Evolutionary conservation across 1,284 basidiomycete genomes (phyloP).

Genomic region (Phenoliferia sp.): DNA sequence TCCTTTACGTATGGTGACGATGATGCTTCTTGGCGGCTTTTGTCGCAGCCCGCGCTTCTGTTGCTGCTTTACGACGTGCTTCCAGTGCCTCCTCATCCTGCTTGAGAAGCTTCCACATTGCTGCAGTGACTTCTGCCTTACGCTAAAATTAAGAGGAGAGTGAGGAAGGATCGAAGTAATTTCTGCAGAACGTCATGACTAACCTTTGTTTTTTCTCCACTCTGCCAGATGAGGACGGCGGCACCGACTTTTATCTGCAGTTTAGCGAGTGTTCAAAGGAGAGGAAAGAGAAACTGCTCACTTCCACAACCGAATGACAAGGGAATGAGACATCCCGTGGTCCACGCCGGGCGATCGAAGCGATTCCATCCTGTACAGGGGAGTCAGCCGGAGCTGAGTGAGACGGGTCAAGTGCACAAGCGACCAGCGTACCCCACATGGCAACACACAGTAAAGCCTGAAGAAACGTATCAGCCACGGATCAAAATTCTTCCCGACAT

Average conservation of each 20-base stretch:
- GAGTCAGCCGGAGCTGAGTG: not conserved
- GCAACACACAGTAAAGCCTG: constrained; percentile 9
- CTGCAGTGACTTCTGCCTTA: constrained; percentile 12
- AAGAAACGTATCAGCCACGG: not conserved
- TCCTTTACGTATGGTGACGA: not conserved
- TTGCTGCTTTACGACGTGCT: constrained; percentile 1
- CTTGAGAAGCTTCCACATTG: constrained; percentile 3
- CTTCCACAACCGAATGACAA: constrained; percentile 10
- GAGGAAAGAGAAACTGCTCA: not conserved
- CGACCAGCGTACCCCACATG: constrained; percentile 6
- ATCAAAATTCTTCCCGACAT: not conserved
- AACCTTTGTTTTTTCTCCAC: constrained; percentile 10
- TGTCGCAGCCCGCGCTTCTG: constrained; percentile 1
- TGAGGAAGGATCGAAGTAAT: not conserved
- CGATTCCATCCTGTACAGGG: constrained; percentile 3
- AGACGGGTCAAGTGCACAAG: not conserved
- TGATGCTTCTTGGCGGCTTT: constrained; percentile 8
- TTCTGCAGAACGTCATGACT: not conserved
- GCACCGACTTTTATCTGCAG: not conserved
- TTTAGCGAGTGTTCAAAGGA: not conserved
- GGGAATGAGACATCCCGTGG: constrained; percentile 12
- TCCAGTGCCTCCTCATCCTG: constrained; percentile 14
- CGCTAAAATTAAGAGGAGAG: not conserved
- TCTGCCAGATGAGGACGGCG: constrained; percentile 12
- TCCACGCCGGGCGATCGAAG: constrained; percentile 14